Conservation (phyloP, 208 protist genomes). For the Porcisia hertigi region DNA sequence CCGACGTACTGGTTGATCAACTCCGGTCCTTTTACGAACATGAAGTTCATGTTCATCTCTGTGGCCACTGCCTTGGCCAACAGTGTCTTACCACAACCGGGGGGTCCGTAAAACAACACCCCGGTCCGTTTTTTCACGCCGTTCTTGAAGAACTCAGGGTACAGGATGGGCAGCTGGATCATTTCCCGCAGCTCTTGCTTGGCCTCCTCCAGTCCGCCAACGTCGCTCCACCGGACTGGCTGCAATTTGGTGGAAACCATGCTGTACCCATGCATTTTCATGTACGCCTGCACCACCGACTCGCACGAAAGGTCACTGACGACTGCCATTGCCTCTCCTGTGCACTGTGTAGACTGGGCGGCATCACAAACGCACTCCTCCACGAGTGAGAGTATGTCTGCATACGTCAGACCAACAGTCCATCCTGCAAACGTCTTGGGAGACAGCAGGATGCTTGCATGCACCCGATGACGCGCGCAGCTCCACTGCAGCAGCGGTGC, state of each 20-base stretch:
- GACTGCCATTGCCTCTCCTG: slow-evolving; percentile 38
- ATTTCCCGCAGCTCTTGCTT: slow-evolving; percentile 85
- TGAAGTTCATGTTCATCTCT: slow-evolving; percentile 94
- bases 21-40: slow-evolving; percentile 95
- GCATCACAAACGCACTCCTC: slow-evolving; percentile 46
- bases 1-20: slow-evolving; percentile 95
- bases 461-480: slow-evolving; percentile 30
- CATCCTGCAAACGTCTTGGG: slow-evolving; percentile 57
- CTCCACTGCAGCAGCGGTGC: slow-evolving; percentile 20
- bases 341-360: neutral
- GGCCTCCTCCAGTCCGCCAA: slow-evolving; percentile 91
- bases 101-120: slow-evolving; percentile 92
- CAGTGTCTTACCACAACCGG: slow-evolving; percentile 95
- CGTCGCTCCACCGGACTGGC: slow-evolving; percentile 88
- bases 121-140: slow-evolving; percentile 80
- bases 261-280: slow-evolving; percentile 80
- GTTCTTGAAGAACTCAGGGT: slow-evolving; percentile 78
- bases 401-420: slow-evolving; percentile 71
- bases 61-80: slow-evolving; percentile 93
- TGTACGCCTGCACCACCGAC: slow-evolving; percentile 54
- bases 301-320: slow-evolving; percentile 64
- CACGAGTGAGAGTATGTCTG: slow-evolving; percentile 61
- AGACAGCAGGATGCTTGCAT: slow-evolving; percentile 63
- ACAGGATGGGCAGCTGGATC: slow-evolving; percentile 84
- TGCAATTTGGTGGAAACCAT: slow-evolving; percentile 86